Evolutionary conservation across 1,139 yeast genomes (phyloP).

Genomic region (Suhomyces bolitotheri): DNA sequence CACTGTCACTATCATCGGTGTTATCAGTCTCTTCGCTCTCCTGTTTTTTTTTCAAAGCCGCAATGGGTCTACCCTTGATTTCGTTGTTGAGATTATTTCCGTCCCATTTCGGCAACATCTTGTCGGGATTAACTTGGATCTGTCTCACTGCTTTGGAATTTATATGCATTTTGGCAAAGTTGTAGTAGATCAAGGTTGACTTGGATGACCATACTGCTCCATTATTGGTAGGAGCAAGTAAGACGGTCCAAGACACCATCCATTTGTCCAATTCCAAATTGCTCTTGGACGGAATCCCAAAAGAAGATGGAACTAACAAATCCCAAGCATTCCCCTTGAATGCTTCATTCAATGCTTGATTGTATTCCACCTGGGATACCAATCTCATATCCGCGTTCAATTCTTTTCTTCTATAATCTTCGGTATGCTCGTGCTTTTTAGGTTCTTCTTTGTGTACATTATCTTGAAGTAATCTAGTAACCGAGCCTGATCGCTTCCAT

Average conservation of each 20-base stretch:
- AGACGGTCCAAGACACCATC: conserved; percentile 82
- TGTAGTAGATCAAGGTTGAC: conserved; percentile 67
- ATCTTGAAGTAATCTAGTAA: background rate
- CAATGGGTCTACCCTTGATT: background rate
- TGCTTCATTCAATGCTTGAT: conserved; percentile 62
- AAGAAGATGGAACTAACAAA: conserved; percentile 55
- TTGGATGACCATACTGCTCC: conserved; percentile 73
- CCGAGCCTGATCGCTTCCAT: background rate
- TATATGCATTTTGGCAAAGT: conserved; percentile 74
- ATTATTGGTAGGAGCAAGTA: conserved; percentile 58
- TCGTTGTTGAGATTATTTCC: background rate
- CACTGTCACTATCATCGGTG: conserved; percentile 20
- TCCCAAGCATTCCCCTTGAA: conserved; percentile 67
- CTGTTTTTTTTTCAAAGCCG: background rate
- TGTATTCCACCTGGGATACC: conserved; percentile 73
- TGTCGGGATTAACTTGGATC: conserved; percentile 36
- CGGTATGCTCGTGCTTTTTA: background rate
- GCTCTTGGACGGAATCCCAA: conserved; percentile 68
- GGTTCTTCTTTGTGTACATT: background rate
- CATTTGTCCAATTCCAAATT: conserved; percentile 70
- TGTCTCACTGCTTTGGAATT: conserved; percentile 57
- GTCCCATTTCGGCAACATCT: conserved; percentile 43
- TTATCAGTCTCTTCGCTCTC: background rate
- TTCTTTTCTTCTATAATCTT: conserved; percentile 15
- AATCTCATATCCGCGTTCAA: conserved; percentile 51